Conservation (phyloP, 2,329 filamentous ascomycete species). For the Neophaeococcomyces mojaviensis region DNA sequence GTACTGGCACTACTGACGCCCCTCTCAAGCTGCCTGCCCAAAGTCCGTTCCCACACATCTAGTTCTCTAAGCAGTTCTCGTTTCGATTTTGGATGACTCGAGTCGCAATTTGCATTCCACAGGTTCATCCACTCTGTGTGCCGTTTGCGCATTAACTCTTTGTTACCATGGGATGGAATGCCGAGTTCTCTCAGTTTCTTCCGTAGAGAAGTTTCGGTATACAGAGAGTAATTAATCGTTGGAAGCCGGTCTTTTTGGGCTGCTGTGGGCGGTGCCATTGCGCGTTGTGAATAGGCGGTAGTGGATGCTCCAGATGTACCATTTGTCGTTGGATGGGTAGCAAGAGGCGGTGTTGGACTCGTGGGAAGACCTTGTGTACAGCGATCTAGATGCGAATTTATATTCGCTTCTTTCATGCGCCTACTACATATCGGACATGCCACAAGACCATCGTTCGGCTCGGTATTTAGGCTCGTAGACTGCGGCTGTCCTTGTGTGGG, state of each 20-base stretch:
- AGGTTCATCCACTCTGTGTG: conserved; percentile 92
- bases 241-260: conserved; percentile 56
- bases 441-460: conserved; percentile 64
- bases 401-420: conserved; percentile 70
- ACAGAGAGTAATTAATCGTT: conserved; percentile 73
- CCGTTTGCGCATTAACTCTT: conserved; percentile 64
- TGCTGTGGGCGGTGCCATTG: not conserved
- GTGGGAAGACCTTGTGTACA: conserved; percentile 37
- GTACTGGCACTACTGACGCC: conserved; percentile 28
- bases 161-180: conserved; percentile 62
- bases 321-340: not conserved
- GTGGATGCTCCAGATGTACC: not conserved
- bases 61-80: conserved; percentile 68
- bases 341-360: not conserved
- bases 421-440: conserved; percentile 73
- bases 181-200: conserved; percentile 78
- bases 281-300: conserved; percentile 1
- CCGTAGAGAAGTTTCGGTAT: conserved; percentile 70
- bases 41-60: conserved; percentile 77
- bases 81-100: conserved; percentile 62
- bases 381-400: conserved; percentile 74
- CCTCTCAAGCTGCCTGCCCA: conserved; percentile 47
- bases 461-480: conserved; percentile 1
- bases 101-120: conserved; percentile 96
- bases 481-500: conserved; percentile 14